Base-by-base conservation (phyloP, 148 eudicot species). In the Rhododendron williamsianum region DNA sequence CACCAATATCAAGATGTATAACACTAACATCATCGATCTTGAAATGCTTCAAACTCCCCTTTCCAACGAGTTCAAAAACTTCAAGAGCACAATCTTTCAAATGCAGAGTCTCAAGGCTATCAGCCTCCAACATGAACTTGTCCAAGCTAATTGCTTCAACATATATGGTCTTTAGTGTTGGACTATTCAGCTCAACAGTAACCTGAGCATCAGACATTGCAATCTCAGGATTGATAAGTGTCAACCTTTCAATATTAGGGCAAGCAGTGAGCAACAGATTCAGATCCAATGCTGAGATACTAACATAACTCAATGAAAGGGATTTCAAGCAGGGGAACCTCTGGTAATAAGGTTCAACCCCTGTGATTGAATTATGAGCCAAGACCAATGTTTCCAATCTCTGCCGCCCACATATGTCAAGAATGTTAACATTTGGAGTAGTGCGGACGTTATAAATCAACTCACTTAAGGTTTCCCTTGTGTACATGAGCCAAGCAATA, bases 1-100 rank as follows among this genome's bases (percentile, higher is more conserved):
- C 94, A 9, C 95, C 94, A 81, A 95, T 91, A 84, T 95, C 99
- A 71, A 95, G 94, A 87, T 96, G 98, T 82, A 96, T 91, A 76
- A 96, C 93, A 86, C 97, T 94, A 84, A 95, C 97, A 95, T 96
- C 99, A 86, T 96, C 94, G 15, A 93, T 89, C 89, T 88, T 92
- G 74, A 96, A 90, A 84, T 71, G 80, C 89, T 84, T 93, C 91
- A 96, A 82, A 16, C 87, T 88, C 89, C 96, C 96, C 84, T 95
- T 93, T 81, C 96, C 93, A 63, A 93, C 82, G 84, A 94, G 93
- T 87, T 93, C 97, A 79, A 95, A 96, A 71, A 87, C 92, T 88
- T 93, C 99, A 80, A 93, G 91, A 7, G 95, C 91, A 87, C 97
- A 93, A 80, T 96, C 95, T 90, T 91, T 96, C 89, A 94, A 87